Conservation (phyloP, 1,284 basidiomycete species). For the Ustilago esculenta region DNA sequence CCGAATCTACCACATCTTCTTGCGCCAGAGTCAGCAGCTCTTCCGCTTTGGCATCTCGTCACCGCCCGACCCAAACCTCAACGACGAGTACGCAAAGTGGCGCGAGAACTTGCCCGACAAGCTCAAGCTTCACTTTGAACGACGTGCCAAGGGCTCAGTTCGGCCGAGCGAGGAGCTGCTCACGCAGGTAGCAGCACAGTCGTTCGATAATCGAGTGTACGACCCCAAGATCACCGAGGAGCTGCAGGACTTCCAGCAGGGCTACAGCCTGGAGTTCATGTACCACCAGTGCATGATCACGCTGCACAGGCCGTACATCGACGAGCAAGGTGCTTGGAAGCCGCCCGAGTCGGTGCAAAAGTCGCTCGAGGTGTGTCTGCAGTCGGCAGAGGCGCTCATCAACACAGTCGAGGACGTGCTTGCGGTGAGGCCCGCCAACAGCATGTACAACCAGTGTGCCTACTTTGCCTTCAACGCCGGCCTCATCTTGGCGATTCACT, state of each 20-base stretch:
- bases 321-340: constrained; percentile 52
- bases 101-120: constrained; percentile 44
- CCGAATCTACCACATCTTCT: constrained; percentile 49
- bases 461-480: constrained; percentile 57
- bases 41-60: constrained; percentile 53
- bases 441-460: constrained; percentile 49
- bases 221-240: constrained; percentile 43
- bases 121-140: constrained; percentile 44
- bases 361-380: constrained; percentile 51
- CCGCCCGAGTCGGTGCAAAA: constrained; percentile 51
- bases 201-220: constrained; percentile 30
- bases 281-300: constrained; percentile 52
- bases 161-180: constrained; percentile 32
- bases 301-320: constrained; percentile 55
- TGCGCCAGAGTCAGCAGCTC: constrained; percentile 49
- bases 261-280: constrained; percentile 49
- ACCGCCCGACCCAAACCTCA: constrained; percentile 40
- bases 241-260: constrained; percentile 49
- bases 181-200: constrained; percentile 25
- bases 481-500: constrained; percentile 50
- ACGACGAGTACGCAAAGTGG: constrained; percentile 48
- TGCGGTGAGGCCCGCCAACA: constrained; percentile 33
- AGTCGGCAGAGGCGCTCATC: constrained; percentile 48
- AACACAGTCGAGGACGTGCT: constrained; percentile 48
- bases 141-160: constrained; percentile 31